A percentile compares a stretch with the other conserved stretches of the same genome.
These are phyloP conservation scores for Aspergillus sp. DNA, from an alignment of 2,329 filamentous ascomycete species.

Conservation along the genomic window DNA sequence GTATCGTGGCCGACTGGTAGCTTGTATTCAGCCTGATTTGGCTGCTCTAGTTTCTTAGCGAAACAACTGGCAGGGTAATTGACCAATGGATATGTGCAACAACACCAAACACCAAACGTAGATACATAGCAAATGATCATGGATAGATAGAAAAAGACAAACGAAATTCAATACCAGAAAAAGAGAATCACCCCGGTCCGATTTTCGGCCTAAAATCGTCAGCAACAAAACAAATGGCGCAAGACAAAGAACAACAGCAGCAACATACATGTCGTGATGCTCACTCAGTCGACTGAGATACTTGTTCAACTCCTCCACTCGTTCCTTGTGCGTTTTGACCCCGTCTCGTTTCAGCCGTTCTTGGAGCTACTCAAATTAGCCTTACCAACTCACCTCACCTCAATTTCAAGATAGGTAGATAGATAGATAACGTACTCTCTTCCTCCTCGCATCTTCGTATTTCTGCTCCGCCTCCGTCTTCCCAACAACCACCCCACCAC, in stretches of 20 bases:
- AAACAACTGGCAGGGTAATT: too few species aligned
- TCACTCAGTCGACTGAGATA: conserved; percentile 90
- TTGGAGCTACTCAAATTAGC: conserved; percentile 57
- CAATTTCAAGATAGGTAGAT: conserved; percentile 2
- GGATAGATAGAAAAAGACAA: background rate
- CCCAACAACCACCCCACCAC: conserved; percentile 28
- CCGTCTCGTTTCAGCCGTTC: conserved; percentile 78
- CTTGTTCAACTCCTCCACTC: conserved; percentile 90
- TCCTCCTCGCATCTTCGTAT: conserved; percentile 75
- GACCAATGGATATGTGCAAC: too few species aligned
- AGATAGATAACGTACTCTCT: conserved; percentile 58
- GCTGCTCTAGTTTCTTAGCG: too few species aligned
- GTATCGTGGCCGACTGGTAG: too few species aligned
- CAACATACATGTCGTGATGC: conserved; percentile 84
- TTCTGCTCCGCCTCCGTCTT: conserved; percentile 84
- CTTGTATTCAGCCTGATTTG: too few species aligned
- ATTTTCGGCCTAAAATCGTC: conserved; percentile 32
- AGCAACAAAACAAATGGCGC: conserved; percentile 2
- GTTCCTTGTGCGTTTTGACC: conserved; percentile 93
- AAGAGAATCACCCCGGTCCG: conserved; percentile 32
- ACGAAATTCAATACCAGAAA: background rate
- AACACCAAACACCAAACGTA: too few species aligned
- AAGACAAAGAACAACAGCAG: background rate
- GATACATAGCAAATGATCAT: too few species aligned
- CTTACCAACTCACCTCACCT: background rate